Evolutionary conservation across 345 rosid genomes (phyloP).

Genomic region (Adansonia digitata): DNA sequence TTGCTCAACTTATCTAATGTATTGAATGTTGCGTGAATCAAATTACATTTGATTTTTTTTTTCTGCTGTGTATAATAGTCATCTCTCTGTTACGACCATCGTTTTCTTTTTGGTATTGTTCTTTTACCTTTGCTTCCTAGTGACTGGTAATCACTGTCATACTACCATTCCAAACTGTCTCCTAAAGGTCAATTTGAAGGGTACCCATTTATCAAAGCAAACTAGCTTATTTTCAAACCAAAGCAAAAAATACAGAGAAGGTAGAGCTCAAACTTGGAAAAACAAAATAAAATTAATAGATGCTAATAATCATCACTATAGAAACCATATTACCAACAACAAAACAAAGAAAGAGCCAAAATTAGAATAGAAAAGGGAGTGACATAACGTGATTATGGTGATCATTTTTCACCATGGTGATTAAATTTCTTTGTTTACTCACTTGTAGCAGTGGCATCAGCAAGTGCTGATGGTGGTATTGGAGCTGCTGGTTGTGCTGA

Average conservation of each 20-base stretch:
- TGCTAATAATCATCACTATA: background rate
- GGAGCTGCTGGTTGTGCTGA: conserved; percentile 12
- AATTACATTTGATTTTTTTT: background rate
- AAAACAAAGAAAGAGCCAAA: background rate
- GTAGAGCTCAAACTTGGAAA: background rate
- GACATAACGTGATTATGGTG: background rate
- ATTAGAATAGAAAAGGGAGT: background rate
- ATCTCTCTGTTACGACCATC: conserved; percentile 1
- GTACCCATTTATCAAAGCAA: conserved; percentile 2
- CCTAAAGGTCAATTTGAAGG: conserved; percentile 6
- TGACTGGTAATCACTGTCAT: conserved; percentile 2
- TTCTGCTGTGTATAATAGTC: background rate
- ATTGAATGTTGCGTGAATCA: background rate
- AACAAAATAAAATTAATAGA: background rate
- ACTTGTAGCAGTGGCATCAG: conserved; percentile 20
- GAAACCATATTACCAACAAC: background rate
- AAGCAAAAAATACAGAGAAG: background rate
- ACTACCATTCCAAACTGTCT: conserved; percentile 6
- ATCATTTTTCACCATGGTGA: background rate
- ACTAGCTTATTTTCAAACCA: background rate
- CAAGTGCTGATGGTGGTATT: conserved; percentile 10
- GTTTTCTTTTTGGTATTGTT: background rate
- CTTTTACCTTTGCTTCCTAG: conserved; percentile 12
- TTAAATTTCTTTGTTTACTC: background rate
- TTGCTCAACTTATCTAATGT: too few species aligned